Conservation (phyloP, 2,329 filamentous ascomycete species). For the Nemania abortiva region DNA sequence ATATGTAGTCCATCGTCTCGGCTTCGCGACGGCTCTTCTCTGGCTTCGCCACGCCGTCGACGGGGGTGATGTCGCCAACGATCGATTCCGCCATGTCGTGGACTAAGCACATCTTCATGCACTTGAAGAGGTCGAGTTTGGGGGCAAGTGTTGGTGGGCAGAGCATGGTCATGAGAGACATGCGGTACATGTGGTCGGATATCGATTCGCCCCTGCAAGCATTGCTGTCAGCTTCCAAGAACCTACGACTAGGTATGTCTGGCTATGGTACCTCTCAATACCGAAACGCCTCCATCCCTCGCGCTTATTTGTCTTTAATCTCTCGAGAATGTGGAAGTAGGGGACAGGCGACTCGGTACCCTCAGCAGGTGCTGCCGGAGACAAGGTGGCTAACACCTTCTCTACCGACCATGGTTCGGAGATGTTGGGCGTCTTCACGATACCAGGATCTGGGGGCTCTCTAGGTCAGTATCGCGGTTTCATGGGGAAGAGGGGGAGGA, state of each 20-base stretch:
- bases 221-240: conserved; percentile 8
- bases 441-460: conserved; percentile 50
- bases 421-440: conserved; percentile 56
- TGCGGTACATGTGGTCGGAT: conserved; percentile 99
- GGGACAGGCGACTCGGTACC: conserved; percentile 80
- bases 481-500: background rate
- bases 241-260: no score
- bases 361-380: conserved; percentile 67
- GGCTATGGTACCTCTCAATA: conserved; percentile 66
- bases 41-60: conserved; percentile 83
- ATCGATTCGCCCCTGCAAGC: conserved; percentile 82
- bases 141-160: conserved; percentile 80
- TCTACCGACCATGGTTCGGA: conserved; percentile 66
- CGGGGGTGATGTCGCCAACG: conserved; percentile 96
- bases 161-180: conserved; percentile 95
- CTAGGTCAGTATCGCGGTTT: background rate
- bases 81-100: conserved; percentile 98
- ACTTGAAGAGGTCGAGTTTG: conserved; percentile 81
- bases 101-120: conserved; percentile 94
- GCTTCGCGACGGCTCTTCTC: conserved; percentile 92
- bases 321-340: conserved; percentile 95
- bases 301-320: conserved; percentile 94
- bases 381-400: conserved; percentile 74
- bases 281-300: conserved; percentile 95
- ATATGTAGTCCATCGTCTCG: conserved; percentile 92